These are phyloP conservation scores for Phytopythium aichiense DNA, from an alignment of 352 stramenopile genomes.

Conservation along the genomic window DNA sequence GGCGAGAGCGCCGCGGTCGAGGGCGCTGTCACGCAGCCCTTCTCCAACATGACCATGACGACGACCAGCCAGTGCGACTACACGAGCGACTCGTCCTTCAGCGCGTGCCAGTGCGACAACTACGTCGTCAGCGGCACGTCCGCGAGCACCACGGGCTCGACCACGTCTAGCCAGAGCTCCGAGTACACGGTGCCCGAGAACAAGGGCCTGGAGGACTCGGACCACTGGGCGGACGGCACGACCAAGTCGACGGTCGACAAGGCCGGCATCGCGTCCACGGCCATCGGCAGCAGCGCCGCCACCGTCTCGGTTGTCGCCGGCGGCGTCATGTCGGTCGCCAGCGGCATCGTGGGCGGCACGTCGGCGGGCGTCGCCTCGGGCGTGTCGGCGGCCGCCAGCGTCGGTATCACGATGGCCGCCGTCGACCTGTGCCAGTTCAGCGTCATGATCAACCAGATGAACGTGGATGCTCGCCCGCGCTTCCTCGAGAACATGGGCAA, in stretches of 20 bases:
- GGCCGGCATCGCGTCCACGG: conserved; percentile 45
- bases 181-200: conserved; percentile 36
- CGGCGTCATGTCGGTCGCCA: conserved; percentile 60
- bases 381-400: conserved; percentile 52
- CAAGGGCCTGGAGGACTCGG: conserved; percentile 55
- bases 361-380: conserved; percentile 52
- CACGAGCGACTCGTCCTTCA: conserved; percentile 48
- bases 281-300: conserved; percentile 52
- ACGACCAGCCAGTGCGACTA: conserved; percentile 52
- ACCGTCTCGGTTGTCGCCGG: conserved; percentile 56
- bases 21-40: conserved; percentile 31
- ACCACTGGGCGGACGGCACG: conserved; percentile 64
- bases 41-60: conserved; percentile 57
- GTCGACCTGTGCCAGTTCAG: conserved; percentile 80
- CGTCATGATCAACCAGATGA: conserved; percentile 85
- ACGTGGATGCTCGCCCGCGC: conserved; percentile 64
- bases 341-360: conserved; percentile 47
- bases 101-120: conserved; percentile 56
- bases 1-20: conserved; percentile 26
- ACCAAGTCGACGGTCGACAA: conserved; percentile 66
- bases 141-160: conserved; percentile 14
- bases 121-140: conserved; percentile 16
- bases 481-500: conserved; percentile 79
- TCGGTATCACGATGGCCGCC: conserved; percentile 64
- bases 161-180: conserved; percentile 11